Percentiles rank a stretch among this genome's conserved stretches.
Conservation (phyloP, 306 rosid species). For the Arachis stenosperma region DNA sequence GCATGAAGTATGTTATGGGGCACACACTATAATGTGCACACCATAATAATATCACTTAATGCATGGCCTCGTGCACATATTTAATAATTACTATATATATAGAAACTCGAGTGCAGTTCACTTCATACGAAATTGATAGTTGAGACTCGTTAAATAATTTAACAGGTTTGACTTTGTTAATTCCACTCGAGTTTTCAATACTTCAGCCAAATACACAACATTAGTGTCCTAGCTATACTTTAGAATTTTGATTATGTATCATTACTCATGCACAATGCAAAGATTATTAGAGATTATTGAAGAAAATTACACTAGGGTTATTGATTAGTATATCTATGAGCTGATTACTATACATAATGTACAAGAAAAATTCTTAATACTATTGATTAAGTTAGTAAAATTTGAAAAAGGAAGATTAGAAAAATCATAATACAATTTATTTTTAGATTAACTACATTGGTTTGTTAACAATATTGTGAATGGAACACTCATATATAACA, state of each 20-base stretch:
- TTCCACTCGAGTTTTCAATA: neutral
- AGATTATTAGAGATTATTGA: neutral
- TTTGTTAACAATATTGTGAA: neutral
- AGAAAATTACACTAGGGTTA: constrained; percentile 30
- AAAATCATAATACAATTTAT: no score
- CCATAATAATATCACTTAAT: constrained; percentile 40
- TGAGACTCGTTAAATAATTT: no score
- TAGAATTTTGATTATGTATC: constrained; percentile 22
- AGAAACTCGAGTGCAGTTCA: no score
- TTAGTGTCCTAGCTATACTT: neutral
- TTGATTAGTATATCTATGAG: no score
- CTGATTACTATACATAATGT: no score
- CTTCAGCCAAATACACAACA: constrained; percentile 34
- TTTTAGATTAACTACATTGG: neutral
- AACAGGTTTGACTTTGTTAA: no score
- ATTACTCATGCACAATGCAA: constrained; percentile 20
- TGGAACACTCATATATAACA: neutral
- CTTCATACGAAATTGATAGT: no score
- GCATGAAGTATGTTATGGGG: constrained; percentile 59
- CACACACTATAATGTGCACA: constrained; percentile 48
- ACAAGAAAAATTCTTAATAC: no score
- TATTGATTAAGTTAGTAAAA: no score
- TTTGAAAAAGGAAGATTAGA: no score
- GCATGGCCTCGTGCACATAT: constrained; percentile 55
- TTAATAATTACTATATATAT: constrained; percentile 28